Percentiles rank a stretch among this genome's conserved stretches.
Conservation (phyloP, 208 protist species). For the Acanthamoeba triangularis region DNA sequence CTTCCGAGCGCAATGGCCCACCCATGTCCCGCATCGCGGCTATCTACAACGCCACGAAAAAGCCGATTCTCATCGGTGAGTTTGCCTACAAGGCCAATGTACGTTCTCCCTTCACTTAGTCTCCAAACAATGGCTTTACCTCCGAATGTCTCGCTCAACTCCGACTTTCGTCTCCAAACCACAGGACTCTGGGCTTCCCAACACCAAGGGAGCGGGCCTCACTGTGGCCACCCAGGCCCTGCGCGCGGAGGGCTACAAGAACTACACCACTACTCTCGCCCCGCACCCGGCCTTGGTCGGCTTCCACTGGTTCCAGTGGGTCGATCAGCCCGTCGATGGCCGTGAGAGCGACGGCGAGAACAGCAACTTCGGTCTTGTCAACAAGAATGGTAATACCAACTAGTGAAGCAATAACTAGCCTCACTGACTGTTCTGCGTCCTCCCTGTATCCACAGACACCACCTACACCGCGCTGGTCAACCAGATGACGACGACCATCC, state of each 20-base stretch:
- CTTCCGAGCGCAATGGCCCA: background rate
- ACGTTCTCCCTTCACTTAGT: background rate
- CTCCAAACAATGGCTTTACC: background rate
- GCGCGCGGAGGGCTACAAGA: conserved; percentile 26
- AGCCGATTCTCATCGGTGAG: background rate
- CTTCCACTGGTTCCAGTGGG: conserved; percentile 47
- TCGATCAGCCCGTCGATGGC: background rate
- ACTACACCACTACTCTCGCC: conserved; percentile 5
- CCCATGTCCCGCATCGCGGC: background rate
- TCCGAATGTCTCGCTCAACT: no score
- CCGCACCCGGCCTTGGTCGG: background rate
- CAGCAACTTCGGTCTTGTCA: conserved; percentile 45
- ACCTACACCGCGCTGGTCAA: background rate
- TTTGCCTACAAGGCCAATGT: conserved; percentile 53
- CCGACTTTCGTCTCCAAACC: background rate
- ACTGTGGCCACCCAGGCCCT: background rate
- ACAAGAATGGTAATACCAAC: background rate
- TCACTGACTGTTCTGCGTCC: background rate
- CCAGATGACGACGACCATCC: background rate
- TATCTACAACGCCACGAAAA: background rate
- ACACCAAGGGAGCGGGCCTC: conserved; percentile 41
- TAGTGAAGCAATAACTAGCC: background rate
- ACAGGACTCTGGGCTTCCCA: background rate
- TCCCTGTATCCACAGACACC: background rate
- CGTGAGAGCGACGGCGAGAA: conserved; percentile 44